A percentile compares a stretch with the other conserved stretches of the same genome.
Evolutionary conservation across 2,329 filamentous ascomycete species (phyloP).

Genomic region (Talaromyces marneffei): DNA sequence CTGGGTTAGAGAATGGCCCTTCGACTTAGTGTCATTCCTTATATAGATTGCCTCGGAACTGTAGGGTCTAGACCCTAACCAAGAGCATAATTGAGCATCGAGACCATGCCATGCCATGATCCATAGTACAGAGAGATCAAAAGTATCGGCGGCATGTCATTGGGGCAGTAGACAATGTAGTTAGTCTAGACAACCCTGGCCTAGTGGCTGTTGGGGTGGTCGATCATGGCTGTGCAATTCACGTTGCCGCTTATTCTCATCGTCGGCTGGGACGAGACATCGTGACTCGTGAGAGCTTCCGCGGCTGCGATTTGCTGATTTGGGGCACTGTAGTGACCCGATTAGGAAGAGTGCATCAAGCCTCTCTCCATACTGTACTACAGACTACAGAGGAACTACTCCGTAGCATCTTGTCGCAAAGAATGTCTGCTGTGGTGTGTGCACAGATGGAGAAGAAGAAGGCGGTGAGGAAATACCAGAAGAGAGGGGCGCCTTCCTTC

Average conservation of each 20-base stretch:
- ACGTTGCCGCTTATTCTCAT: neutral
- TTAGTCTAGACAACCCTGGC: neutral
- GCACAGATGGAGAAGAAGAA: neutral
- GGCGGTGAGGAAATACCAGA: neutral
- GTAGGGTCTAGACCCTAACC: neutral
- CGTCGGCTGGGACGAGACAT: neutral
- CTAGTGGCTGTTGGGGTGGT: neutral
- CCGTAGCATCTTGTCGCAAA: too few species aligned
- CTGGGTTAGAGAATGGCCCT: slow-evolving; percentile 28
- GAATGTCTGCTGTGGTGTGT: too few species aligned
- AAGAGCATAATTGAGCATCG: neutral
- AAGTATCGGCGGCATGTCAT: neutral
- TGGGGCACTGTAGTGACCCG: neutral
- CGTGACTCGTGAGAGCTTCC: slow-evolving; percentile 5
- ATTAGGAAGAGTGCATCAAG: neutral
- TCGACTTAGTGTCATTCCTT: neutral
- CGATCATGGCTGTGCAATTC: slow-evolving; percentile 5
- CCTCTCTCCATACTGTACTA: too few species aligned
- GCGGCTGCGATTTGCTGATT: neutral
- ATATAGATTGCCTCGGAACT: neutral
- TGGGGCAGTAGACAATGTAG: neutral
- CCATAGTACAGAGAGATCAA: neutral
- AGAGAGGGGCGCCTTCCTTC: neutral
- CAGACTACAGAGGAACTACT: too few species aligned
- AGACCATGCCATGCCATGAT: neutral